Conservation (phyloP, 208 protist genomes). For the Acanthamoeba castellanii region DNA sequence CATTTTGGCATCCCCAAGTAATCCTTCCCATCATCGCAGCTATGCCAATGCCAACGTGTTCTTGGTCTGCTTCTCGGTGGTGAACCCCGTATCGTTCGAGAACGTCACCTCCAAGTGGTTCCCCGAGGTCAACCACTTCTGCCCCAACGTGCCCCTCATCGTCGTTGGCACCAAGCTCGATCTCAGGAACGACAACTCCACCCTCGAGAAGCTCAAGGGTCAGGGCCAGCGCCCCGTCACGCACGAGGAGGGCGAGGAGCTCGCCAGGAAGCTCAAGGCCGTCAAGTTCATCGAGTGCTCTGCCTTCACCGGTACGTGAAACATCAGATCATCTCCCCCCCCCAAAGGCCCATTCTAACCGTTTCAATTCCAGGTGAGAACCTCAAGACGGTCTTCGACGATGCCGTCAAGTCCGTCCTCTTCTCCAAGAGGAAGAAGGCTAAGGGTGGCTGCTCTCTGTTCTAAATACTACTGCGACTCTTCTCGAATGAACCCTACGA, state of each 20-base stretch:
- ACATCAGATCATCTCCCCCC: background rate
- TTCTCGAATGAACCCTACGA: background rate
- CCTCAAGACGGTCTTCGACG: conserved; percentile 92
- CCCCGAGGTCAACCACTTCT: conserved; percentile 82
- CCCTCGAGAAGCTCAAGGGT: conserved; percentile 81
- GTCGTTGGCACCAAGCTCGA: conserved; percentile 88
- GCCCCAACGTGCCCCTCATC: conserved; percentile 83
- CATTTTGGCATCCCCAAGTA: too few species aligned
- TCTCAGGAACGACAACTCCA: conserved; percentile 84
- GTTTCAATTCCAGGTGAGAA: conserved; percentile 61
- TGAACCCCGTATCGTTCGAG: conserved; percentile 86
- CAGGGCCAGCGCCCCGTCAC: conserved; percentile 86
- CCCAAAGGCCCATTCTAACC: background rate
- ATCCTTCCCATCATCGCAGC: background rate
- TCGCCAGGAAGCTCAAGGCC: conserved; percentile 90
- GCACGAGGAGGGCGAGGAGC: conserved; percentile 83
- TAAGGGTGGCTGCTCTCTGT: conserved; percentile 74
- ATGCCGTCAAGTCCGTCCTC: conserved; percentile 87
- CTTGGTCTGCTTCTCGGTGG: conserved; percentile 92
- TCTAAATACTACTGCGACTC: conserved; percentile 68
- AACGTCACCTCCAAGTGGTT: conserved; percentile 86
- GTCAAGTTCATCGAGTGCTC: conserved; percentile 94
- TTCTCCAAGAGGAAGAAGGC: conserved; percentile 73
- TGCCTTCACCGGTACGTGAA: conserved; percentile 91
- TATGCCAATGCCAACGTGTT: conserved; percentile 92